Conservation (phyloP, 2,329 filamentous ascomycete species). For the Colletotrichum coccodes region DNA sequence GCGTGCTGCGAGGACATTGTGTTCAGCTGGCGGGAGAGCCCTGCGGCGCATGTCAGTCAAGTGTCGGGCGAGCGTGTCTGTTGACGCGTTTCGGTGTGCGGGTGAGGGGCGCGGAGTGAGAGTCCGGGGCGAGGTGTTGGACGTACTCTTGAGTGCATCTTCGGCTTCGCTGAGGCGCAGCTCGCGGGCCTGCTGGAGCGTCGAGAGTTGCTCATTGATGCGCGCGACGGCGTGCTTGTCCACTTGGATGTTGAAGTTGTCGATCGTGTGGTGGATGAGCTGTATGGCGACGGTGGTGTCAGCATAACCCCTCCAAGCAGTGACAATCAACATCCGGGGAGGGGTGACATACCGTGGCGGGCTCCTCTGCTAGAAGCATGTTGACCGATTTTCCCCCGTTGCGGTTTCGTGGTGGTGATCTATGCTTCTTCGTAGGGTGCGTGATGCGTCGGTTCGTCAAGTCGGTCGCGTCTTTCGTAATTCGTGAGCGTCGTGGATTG, state of each 20-base stretch:
- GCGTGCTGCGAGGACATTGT: constrained; percentile 80
- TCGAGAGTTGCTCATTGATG: constrained; percentile 84
- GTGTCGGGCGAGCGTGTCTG: too few relatives aligned
- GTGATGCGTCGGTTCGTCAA: background rate
- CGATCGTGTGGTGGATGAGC: constrained; percentile 91
- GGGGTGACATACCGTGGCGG: constrained; percentile 73
- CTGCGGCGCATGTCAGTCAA: constrained; percentile 39
- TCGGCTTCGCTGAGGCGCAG: constrained; percentile 79
- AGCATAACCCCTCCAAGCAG: background rate
- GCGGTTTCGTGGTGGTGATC: background rate
- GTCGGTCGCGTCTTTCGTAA: constrained; percentile 9
- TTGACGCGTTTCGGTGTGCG: constrained; percentile 39
- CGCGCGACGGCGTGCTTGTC: constrained; percentile 88
- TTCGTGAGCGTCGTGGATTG: background rate
- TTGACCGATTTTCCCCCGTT: constrained; percentile 48
- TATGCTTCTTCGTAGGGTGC: background rate
- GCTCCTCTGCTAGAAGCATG: constrained; percentile 96
- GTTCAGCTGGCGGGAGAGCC: constrained; percentile 79
- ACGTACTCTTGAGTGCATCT: constrained; percentile 68
- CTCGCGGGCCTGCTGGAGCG: constrained; percentile 85
- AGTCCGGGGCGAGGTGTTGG: background rate
- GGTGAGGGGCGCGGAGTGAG: too few relatives aligned
- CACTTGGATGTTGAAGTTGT: constrained; percentile 93
- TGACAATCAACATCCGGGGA: background rate
- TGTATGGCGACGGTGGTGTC: constrained; percentile 46